Conservation (phyloP, 345 rosid genomes). For the Geranium brycei region DNA sequence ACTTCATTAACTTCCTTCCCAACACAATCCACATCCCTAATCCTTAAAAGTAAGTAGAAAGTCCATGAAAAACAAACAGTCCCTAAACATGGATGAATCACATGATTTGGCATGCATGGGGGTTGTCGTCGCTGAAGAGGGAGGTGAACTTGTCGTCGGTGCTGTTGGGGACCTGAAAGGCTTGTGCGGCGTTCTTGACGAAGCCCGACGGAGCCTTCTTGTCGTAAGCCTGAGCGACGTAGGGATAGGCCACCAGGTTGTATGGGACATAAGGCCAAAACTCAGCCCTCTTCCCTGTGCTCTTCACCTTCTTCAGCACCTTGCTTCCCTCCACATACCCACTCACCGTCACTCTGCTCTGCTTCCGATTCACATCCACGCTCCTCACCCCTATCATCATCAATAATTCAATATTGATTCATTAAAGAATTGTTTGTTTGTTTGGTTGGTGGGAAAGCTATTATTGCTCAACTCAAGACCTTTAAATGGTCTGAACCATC, state of each 20-base stretch:
- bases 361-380: conserved; percentile 38
- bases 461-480: too few species aligned
- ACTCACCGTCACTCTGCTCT: conserved; percentile 29
- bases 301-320: conserved; percentile 27
- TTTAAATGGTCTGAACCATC: too few species aligned
- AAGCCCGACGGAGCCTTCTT: conserved; percentile 45
- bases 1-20: too few species aligned
- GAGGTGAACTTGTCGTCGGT: conserved; percentile 16
- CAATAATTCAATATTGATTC: not conserved
- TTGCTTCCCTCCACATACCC: conserved; percentile 39
- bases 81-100: not conserved
- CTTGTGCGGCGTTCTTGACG: conserved; percentile 33
- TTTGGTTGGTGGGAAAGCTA: too few species aligned
- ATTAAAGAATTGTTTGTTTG: not conserved
- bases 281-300: conserved; percentile 40
- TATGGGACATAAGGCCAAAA: conserved; percentile 43
- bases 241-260: conserved; percentile 39
- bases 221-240: conserved; percentile 35
- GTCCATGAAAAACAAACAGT: too few species aligned
- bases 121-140: conserved; percentile 45
- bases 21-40: too few species aligned
- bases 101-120: conserved; percentile 42
- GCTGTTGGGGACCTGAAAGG: conserved; percentile 22
- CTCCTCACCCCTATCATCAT: conserved; percentile 25
- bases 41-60: too few species aligned